Conservation (phyloP, 78 protist genomes). For the Pigoraptor vietnamica region DNA sequence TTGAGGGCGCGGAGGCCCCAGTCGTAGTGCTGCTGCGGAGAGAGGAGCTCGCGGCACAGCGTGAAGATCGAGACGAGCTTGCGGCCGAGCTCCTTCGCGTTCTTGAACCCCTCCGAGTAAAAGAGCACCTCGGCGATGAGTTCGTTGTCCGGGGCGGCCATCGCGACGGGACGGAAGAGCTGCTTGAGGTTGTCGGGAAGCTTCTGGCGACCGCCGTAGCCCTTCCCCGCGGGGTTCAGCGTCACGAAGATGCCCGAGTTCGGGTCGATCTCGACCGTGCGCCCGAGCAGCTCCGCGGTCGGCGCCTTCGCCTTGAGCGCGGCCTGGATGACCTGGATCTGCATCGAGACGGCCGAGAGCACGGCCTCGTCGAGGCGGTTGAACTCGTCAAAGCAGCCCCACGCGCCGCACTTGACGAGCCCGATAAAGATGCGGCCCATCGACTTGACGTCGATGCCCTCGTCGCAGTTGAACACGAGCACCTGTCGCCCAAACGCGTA, state of each 20-base stretch:
- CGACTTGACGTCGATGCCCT: slow-evolving; percentile 80
- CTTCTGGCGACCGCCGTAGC: slow-evolving; percentile 83
- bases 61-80: slow-evolving; percentile 62
- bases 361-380: slow-evolving; percentile 73
- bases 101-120: slow-evolving; percentile 68
- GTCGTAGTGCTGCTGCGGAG: slow-evolving; percentile 85
- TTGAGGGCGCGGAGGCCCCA: slow-evolving; percentile 90
- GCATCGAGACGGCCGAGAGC: slow-evolving; percentile 83
- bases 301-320: slow-evolving; percentile 38
- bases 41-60: slow-evolving; percentile 63
- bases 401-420: slow-evolving; percentile 87
- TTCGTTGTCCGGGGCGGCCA: slow-evolving; percentile 75
- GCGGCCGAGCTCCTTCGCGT: slow-evolving; percentile 49
- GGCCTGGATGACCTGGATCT: slow-evolving; percentile 82
- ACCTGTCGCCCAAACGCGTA: slow-evolving; percentile 71
- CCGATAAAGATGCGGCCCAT: slow-evolving; percentile 89
- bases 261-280: slow-evolving; percentile 36
- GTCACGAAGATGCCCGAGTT: slow-evolving; percentile 84
- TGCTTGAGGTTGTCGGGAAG: slow-evolving; percentile 89
- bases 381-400: slow-evolving; percentile 82
- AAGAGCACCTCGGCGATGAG: slow-evolving; percentile 79
- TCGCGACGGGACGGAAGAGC: slow-evolving; percentile 86
- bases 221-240: slow-evolving; percentile 87
- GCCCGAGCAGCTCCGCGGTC: slow-evolving; percentile 43
- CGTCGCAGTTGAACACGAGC: slow-evolving; percentile 92